Conservation (phyloP, 768 basidiomycete species). For the Rhizopogon vulgaris region DNA sequence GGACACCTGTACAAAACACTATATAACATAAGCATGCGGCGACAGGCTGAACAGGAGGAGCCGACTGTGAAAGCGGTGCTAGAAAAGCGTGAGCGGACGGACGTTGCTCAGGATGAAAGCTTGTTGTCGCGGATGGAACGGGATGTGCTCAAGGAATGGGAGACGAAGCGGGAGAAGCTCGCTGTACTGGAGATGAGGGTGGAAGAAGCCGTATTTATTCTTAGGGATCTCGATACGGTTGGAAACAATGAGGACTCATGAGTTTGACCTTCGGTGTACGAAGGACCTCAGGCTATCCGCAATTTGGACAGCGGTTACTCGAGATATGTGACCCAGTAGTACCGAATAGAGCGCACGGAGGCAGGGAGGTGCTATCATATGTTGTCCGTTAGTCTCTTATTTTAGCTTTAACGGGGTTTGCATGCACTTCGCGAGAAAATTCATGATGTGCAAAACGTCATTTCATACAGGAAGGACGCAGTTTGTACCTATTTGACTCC, state of each 20-base stretch:
- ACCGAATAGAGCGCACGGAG: too few relatives aligned
- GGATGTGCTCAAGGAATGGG: constrained; percentile 68
- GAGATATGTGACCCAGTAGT: too few relatives aligned
- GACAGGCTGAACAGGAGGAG: constrained; percentile 67
- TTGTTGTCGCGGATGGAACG: constrained; percentile 71
- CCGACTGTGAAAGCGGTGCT: constrained; percentile 64
- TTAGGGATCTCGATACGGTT: constrained; percentile 67
- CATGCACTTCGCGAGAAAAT: too few relatives aligned
- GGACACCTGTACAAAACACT: constrained; percentile 83
- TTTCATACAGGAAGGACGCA: too few relatives aligned
- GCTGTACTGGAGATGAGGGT: constrained; percentile 78
- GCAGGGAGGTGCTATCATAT: too few relatives aligned
- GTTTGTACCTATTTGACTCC: too few relatives aligned
- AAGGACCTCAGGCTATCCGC: too few relatives aligned
- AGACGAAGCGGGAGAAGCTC: constrained; percentile 67
- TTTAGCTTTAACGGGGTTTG: too few relatives aligned
- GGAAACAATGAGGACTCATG: constrained; percentile 41
- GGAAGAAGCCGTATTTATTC: constrained; percentile 84
- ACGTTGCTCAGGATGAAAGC: constrained; percentile 72
- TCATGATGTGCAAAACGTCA: too few relatives aligned
- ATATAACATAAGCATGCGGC: constrained; percentile 74
- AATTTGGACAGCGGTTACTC: too few relatives aligned
- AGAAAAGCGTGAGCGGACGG: constrained; percentile 73
- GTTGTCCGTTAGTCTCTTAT: too few relatives aligned
- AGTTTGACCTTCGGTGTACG: neutral